Evolutionary conservation across 2,329 filamentous ascomycete genomes (phyloP).

Genomic region (Phialocephala sp.): DNA sequence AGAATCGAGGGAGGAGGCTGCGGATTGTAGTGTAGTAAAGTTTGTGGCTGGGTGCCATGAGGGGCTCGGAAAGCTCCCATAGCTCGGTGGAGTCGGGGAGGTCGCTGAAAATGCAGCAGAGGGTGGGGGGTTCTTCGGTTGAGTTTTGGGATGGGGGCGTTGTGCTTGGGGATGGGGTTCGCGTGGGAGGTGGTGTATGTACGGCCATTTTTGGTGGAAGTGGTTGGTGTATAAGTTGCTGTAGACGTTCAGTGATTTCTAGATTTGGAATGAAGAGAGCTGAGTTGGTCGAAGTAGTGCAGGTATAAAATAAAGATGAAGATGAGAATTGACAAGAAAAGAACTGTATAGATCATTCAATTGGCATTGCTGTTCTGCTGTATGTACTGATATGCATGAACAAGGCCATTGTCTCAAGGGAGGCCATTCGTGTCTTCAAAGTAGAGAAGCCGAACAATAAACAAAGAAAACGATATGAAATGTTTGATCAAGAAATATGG

Average conservation of each 20-base stretch:
- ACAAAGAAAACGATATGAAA: background rate
- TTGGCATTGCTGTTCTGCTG: background rate
- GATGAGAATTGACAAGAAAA: background rate
- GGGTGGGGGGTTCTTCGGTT: background rate
- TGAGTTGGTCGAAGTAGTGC: background rate
- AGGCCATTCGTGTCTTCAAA: background rate
- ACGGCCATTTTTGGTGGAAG: background rate
- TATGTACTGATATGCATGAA: background rate
- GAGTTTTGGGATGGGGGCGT: background rate
- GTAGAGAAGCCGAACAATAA: background rate
- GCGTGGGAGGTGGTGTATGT: background rate
- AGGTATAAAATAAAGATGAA: background rate
- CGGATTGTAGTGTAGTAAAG: slow-evolving; percentile 20
- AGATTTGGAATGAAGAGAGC: background rate
- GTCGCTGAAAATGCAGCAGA: slow-evolving; percentile 21
- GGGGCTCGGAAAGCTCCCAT: slow-evolving; percentile 6
- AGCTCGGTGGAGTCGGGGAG: slow-evolving; percentile 23
- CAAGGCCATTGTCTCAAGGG: background rate
- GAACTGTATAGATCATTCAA: background rate
- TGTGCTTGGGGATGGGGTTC: background rate
- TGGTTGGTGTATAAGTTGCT: background rate
- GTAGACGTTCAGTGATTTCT: background rate
- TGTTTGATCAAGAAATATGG: background rate
- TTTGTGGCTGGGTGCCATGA: slow-evolving; percentile 7
- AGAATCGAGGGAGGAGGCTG: background rate